Base-by-base conservation (phyloP, 148 eudicot species). In the Rhododendron henanense region DNA sequence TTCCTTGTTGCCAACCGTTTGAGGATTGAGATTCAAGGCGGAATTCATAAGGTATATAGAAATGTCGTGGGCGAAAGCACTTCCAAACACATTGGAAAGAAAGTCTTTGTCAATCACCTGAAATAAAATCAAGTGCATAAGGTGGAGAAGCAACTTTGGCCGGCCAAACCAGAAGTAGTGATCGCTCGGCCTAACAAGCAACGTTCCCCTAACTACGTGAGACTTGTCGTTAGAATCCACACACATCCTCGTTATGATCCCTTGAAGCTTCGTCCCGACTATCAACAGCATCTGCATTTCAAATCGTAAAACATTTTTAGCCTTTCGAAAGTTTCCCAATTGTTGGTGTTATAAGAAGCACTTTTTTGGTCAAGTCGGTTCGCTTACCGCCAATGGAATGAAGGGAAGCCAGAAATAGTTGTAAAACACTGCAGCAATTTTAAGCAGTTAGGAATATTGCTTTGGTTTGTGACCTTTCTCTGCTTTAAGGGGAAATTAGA, bases 261-360 rank as follows among this genome's bases (percentile, higher is more conserved):
- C 78, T 86, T 91, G 91, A 28, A 91, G 88, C 90, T 91, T 91
- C 71, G 90, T 91, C 48, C 92, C 92, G 47, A 91, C 88, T 23
- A 84, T 85, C 82, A 91, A 55, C 65, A 91, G 77, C 91, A 91
- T 81, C 92, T 91, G 90, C 69, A 84, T 33, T 10, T 15, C 21
- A 53, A 81, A 19, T 18, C 0, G 63, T 63, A 1, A 28, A 48
- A 67, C 74, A 15, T 48, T 78, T 14, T 14, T 7, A 51, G 41
- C 16, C 74, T 67, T 78, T 51, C 19, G 11, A 78, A 0, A 69
- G 15, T 31, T 71, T 71, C 41, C 76, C 19, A 15, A 11, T 4
- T 33, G 5, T 7, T 14, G 18, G 16, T 11, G 9, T 48, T 11
- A 35, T 5, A 37, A 19, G 48, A 6, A 11, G 25, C 10, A 19